These are phyloP conservation scores for Fagopyrum tataricum DNA, from an alignment of 148 eudicot species.

Conservation along the genomic window DNA sequence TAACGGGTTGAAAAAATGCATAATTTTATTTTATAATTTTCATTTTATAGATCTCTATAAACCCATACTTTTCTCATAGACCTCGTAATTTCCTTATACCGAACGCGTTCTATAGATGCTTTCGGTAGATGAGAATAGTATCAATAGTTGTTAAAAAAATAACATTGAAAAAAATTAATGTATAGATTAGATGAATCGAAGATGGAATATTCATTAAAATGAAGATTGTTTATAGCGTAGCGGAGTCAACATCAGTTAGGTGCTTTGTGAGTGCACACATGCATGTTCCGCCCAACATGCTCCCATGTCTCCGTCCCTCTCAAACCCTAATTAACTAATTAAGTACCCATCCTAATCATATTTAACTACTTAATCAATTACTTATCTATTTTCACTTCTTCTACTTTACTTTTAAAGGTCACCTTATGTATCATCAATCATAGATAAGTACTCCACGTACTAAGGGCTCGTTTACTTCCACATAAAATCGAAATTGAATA, in stretches of 20 bases:
- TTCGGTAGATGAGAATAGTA: no score
- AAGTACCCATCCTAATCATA: not conserved
- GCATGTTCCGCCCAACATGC: constrained; percentile 8
- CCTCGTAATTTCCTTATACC: no score
- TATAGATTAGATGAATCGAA: not conserved
- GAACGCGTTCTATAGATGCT: no score
- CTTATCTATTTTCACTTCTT: not conserved
- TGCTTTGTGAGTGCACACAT: not conserved
- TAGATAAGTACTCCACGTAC: not conserved
- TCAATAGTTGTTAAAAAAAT: no score
- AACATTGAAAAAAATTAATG: not conserved
- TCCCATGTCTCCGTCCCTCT: constrained; percentile 2
- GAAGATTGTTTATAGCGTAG: not conserved
- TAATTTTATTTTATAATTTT: no score
- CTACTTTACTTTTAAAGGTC: not conserved
- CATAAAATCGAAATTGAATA: no score
- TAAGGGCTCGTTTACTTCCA: no score
- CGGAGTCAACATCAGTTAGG: not conserved
- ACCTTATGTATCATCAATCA: not conserved
- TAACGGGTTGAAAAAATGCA: no score
- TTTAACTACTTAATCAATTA: not conserved
- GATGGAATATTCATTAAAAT: not conserved
- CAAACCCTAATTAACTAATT: not conserved
- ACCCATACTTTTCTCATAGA: no score
- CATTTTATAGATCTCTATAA: no score